Percentiles rank a stretch among this genome's conserved stretches.
phyloP scores from a whole-genome alignment of 2,329 filamentous ascomycete genomes.

The Colletotrichum graminicola region DNA sequence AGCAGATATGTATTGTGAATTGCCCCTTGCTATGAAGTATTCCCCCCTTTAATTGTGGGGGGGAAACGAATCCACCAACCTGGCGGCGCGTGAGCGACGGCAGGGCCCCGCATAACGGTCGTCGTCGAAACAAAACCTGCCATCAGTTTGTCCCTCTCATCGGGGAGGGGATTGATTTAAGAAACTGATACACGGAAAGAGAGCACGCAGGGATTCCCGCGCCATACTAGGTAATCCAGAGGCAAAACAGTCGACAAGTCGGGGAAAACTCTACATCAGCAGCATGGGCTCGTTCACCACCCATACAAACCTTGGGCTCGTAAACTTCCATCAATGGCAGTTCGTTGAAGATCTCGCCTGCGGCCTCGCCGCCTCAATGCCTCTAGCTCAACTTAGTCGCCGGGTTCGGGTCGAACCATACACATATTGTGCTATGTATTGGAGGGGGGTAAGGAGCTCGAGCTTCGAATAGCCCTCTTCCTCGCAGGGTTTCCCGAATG shows the following conservation, averaged over 20 bases:
- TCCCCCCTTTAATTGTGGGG: not conserved
- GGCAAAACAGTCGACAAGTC: conserved; percentile 1
- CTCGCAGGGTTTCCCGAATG: conserved; percentile 17
- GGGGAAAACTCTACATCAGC: conserved; percentile 1
- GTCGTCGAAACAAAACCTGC: conserved; percentile 38
- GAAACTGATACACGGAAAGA: not conserved
- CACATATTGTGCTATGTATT: not conserved
- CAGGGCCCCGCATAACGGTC: conserved; percentile 27
- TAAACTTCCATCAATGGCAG: conserved; percentile 1
- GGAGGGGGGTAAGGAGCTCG: conserved; percentile 2
- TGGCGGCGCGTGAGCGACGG: not conserved
- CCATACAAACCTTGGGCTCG: not conserved
- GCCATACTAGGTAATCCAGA: not conserved
- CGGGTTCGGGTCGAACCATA: not conserved
- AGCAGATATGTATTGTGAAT: not conserved
- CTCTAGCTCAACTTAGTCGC: not conserved
- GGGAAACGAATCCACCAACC: not conserved
- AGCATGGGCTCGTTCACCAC: not conserved
- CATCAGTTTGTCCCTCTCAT: conserved; percentile 18
- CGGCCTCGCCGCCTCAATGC: not conserved
- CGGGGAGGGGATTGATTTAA: not conserved
- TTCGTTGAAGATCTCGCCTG: not conserved
- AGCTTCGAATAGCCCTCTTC: conserved; percentile 29
- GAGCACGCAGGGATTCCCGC: conserved; percentile 26
- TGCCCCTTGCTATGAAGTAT: not conserved